Evolutionary conservation across 768 basidiomycete species (phyloP), one percentile per base, ranked within the genome.

Genomic region (Mycena haematopus): DNA sequence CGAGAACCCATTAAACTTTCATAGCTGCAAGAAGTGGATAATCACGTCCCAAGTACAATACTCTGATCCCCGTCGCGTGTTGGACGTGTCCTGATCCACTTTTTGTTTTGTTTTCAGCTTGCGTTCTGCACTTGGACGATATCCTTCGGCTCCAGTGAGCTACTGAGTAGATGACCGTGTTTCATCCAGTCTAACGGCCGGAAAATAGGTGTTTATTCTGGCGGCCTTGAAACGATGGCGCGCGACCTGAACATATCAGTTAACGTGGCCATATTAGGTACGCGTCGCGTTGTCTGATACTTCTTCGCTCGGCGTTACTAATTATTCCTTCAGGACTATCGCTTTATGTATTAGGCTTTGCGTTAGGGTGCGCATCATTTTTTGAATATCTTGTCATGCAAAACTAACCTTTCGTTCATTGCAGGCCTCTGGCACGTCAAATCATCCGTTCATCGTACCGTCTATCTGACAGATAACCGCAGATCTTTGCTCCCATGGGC

Each of bases 281-380:
- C 24, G 35, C 44, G 27, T 42, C 19, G 52, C 17, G 52, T 22
- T 45, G 40, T 19, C 36, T 19, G 25, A 19, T 17, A 2, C 53
- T 61, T 61, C 42, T 36, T 21, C 27, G 3, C 38, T 3, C 9
- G n/a, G 33, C 25, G 50, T 35, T 31, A 51, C 50, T 42, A 49
- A 42, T 31, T 24, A 55, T 36, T 33, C 21, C 15, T 21, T 9
- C 44, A 63, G 63, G 63, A 17, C 78, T 88, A 22, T 85, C 86
- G 6, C 72, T 87, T 17, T 89, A 86, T 69, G 85, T 90, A 35
- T 72, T 89, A 31, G 87, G 86, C 1, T 86, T 89, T 68, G 86
- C 82, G 5, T 65, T 87, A 24, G 86, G 86, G 82, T 85, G 60
- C 38, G 78, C 73, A 19, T 27, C 19, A 19, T 63, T 61, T 33